Evolutionary conservation across 2,329 filamentous ascomycete genomes (phyloP).

Genomic region (Purpureocillium takamizusanense): DNA sequence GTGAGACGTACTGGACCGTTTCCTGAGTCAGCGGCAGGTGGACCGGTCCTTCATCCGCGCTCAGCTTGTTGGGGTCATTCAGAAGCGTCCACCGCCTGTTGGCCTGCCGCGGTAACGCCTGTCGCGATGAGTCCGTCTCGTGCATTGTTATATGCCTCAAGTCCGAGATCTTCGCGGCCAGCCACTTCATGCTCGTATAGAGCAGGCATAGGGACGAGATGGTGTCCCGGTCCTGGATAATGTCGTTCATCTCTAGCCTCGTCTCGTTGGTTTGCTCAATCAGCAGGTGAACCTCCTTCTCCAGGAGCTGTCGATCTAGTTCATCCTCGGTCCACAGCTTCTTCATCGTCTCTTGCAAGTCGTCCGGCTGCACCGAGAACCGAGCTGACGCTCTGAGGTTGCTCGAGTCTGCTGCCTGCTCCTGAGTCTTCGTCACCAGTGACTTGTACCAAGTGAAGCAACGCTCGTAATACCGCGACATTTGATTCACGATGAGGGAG

Average conservation of each 20-base stretch:
- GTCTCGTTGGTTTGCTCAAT: slow-evolving; percentile 50
- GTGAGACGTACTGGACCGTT: slow-evolving; percentile 59
- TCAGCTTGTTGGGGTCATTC: slow-evolving; percentile 49
- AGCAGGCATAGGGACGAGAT: slow-evolving; percentile 78
- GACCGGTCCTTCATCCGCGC: slow-evolving; percentile 56
- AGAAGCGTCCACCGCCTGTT: slow-evolving; percentile 78
- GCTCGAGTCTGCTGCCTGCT: slow-evolving; percentile 37
- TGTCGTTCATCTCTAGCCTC: slow-evolving; percentile 65
- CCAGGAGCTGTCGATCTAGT: slow-evolving; percentile 44
- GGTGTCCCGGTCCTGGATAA: slow-evolving; percentile 82
- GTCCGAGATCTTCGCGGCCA: slow-evolving; percentile 72
- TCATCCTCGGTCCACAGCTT: slow-evolving; percentile 52
- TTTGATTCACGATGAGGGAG: slow-evolving; percentile 82
- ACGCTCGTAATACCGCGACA: slow-evolving; percentile 87
- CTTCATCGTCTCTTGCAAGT: slow-evolving; percentile 62
- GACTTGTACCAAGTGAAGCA: slow-evolving; percentile 86
- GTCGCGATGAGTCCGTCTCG: slow-evolving; percentile 56
- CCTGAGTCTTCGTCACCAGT: slow-evolving; percentile 63
- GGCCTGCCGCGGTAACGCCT: slow-evolving; percentile 44
- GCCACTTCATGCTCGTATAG: slow-evolving; percentile 98
- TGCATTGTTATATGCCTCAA: slow-evolving; percentile 74
- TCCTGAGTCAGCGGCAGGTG: slow-evolving; percentile 84
- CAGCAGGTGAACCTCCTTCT: slow-evolving; percentile 51
- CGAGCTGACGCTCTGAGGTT: slow-evolving; percentile 63
- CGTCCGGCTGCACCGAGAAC: slow-evolving; percentile 59